These are phyloP conservation scores for Cordyceps pruinosa DNA, from an alignment of 2,329 filamentous ascomycete genomes.

Conservation along the genomic window DNA sequence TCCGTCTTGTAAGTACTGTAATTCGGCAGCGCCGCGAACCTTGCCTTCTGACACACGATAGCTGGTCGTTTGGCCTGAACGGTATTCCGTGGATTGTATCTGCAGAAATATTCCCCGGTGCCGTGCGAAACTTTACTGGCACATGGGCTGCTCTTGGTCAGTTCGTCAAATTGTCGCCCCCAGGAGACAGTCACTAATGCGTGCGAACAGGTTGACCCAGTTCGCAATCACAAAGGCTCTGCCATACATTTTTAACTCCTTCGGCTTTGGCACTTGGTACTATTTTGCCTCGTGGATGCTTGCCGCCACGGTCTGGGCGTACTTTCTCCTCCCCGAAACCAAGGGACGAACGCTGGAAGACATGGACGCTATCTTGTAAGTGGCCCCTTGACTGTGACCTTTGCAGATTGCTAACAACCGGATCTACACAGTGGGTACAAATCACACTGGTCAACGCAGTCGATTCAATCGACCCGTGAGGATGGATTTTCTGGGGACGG, in stretches of 20 bases:
- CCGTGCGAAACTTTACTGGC: not conserved
- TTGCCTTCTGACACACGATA: not conserved
- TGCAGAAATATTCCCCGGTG: not conserved
- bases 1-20: not conserved
- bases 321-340: not conserved
- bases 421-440: not conserved
- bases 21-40: not conserved
- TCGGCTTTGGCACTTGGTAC: not conserved
- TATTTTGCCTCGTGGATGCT: not conserved
- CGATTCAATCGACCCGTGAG: not conserved
- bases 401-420: not conserved
- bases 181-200: not conserved
- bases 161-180: not conserved
- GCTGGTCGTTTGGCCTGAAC: not conserved
- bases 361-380: not conserved
- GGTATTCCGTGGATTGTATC: not conserved
- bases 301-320: not conserved
- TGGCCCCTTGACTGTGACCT: not conserved
- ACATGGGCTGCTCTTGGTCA: not conserved
- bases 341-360: not conserved
- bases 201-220: not conserved
- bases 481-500: not conserved
- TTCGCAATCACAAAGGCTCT: not conserved
- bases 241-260: not conserved
- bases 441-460: not conserved